Evolutionary conservation across 2,329 filamentous ascomycete genomes (phyloP), one percentile per base, ranked within the genome.

Genomic region (Colletotrichum cordylinicola): DNA sequence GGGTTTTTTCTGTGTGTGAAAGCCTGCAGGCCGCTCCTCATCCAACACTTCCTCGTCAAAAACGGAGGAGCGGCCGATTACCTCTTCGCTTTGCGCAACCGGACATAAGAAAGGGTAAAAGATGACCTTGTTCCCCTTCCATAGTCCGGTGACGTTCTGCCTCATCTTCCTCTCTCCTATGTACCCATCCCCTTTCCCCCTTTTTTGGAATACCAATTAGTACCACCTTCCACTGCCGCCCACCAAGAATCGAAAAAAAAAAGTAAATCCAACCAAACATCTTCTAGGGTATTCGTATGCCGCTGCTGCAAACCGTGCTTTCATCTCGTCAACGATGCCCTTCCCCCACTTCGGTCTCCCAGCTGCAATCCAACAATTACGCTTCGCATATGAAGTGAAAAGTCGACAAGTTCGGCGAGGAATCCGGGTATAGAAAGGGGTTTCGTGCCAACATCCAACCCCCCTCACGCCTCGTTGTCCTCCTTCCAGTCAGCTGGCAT

Each of bases 281-380:
- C 55, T 69, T 73, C 64, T 68, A 68, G 73, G 73, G 73, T 75
- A 75, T 75, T 65, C 73, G 73, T 73, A 73, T 75, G 64, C 73
- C 64, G 73, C 70, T 73, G 64, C 73, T 67, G 37, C 27, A 52
- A 31, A 56, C 35, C 33, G 29, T 21, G n/a, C 43, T 52, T 39
- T 37, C 66, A 55, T 18, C n/a, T 66, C 58, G 48, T 60, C 72
- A 67, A 55, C 67, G 67, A 56, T 10, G n/a, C 58, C n/a, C 48
- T 33, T 29, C 27, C 67, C 48, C 48, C 35, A 12, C 27, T n/a
- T 43, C 39, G 39, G 39, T 43, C 18, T 43, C 39, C 39, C 18
- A 10, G 27, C 56, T 60, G 16, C 24, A 31, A 31, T 31, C 56
- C 56, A 60, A 18, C 56, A 27, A 60, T 31, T 31, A n/a, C 56